Conservation (phyloP, 2,329 filamentous ascomycete species). For the Calcarisporium arbuscula region DNA sequence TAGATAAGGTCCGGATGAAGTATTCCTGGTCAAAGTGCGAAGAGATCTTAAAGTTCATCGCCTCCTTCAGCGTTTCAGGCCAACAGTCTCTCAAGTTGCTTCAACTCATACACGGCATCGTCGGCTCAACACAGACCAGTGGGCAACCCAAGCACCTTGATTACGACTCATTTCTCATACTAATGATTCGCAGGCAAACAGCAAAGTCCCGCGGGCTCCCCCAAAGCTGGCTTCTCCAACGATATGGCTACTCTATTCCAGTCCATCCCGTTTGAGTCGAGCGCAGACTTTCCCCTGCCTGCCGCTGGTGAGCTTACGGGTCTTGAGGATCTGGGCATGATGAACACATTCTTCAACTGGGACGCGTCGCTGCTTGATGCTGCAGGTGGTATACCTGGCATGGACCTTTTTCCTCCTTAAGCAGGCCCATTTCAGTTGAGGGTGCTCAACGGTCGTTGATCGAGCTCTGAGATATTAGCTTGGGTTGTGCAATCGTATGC, state of each 20-base stretch:
- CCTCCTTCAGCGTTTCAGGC: constrained; percentile 2
- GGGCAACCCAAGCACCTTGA: no score
- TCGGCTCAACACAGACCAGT: background rate
- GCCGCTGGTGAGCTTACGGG: constrained; percentile 2
- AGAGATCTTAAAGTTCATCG: constrained; percentile 6
- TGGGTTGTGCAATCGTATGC: no score
- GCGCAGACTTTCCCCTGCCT: background rate
- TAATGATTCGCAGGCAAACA: background rate
- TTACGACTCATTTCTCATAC: background rate
- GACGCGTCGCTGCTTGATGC: constrained; percentile 5
- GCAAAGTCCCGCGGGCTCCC: background rate
- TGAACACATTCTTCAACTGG: constrained; percentile 6
- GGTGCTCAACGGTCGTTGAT: no score
- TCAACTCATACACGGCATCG: constrained; percentile 4
- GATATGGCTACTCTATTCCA: constrained; percentile 2
- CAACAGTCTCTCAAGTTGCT: constrained; percentile 5
- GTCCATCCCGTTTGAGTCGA: background rate
- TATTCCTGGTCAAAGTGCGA: constrained; percentile 8
- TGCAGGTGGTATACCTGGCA: no score
- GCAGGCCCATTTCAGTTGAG: no score
- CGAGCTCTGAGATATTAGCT: no score
- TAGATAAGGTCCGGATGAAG: constrained; percentile 1
- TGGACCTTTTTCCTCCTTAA: no score
- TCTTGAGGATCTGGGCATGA: constrained; percentile 3
- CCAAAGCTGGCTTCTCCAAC: background rate